phyloP scores from a whole-genome alignment of 2,329 filamentous ascomycete genomes.

The Ophiosphaerella korrae region DNA sequence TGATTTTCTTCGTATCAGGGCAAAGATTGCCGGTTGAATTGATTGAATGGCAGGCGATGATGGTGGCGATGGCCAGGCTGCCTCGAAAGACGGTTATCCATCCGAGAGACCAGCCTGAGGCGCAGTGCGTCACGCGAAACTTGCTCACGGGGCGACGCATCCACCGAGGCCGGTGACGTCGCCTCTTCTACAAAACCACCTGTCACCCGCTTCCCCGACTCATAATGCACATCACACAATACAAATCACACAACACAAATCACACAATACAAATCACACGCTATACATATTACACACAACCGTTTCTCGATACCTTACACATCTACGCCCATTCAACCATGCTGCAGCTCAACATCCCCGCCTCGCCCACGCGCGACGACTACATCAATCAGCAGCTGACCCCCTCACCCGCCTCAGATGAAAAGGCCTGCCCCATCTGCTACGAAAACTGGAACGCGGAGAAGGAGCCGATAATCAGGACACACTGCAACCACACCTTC shows the following conservation, averaged over 20 bases:
- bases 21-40: too few relatives aligned
- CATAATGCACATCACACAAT: not conserved
- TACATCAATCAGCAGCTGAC: conserved; percentile 7
- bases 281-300: not conserved
- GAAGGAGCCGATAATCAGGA: conserved; percentile 3
- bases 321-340: not conserved
- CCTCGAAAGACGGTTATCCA: too few relatives aligned
- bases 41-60: too few relatives aligned
- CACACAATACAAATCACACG: not conserved
- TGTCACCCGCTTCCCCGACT: not conserved
- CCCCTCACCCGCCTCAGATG: conserved; percentile 1
- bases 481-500: conserved; percentile 9
- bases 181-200: not conserved
- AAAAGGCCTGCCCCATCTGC: conserved; percentile 7
- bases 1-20: too few relatives aligned
- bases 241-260: not conserved
- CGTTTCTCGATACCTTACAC: not conserved
- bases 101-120: not conserved
- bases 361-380: conserved; percentile 2
- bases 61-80: too few relatives aligned
- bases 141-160: conserved; percentile 2
- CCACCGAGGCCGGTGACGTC: conserved; percentile 5
- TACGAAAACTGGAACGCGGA: conserved; percentile 2
- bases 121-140: conserved; percentile 2
- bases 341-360: conserved; percentile 1